Percentiles rank a stretch among this genome's conserved stretches.
Conservation (phyloP, 441 rosid species). For the California macrophylla region DNA sequence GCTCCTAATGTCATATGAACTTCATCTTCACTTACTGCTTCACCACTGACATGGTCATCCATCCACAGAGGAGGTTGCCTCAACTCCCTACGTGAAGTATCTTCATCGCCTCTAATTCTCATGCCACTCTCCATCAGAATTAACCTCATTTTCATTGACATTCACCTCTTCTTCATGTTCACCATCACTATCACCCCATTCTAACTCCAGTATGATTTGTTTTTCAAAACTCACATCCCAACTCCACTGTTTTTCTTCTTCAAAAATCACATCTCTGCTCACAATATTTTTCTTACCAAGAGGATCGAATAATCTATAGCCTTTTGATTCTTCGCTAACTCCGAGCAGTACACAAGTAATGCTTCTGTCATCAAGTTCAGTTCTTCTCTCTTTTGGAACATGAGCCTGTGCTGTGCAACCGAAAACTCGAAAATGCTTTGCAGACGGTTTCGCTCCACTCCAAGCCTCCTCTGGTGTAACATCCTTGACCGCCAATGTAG, state of each 20-base stretch:
- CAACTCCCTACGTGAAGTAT: too few species aligned
- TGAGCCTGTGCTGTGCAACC: not conserved
- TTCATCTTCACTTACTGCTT: too few species aligned
- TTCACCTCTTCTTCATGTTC: too few species aligned
- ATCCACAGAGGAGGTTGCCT: too few species aligned
- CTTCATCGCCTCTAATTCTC: too few species aligned
- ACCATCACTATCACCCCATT: too few species aligned
- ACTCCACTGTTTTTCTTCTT: not conserved
- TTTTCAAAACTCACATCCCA: not conserved
- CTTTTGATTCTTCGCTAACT: not conserved
- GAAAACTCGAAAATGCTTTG: not conserved
- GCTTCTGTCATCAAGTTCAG: not conserved
- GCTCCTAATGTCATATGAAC: too few species aligned
- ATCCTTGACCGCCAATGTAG: not conserved
- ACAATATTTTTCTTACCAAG: not conserved
- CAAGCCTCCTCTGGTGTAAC: not conserved
- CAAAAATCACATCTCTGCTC: not conserved
- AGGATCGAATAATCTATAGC: not conserved
- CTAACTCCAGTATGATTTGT: too few species aligned
- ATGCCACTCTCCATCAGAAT: too few species aligned
- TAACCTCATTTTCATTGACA: too few species aligned
- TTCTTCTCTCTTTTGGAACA: not conserved
- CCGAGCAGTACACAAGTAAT: not conserved
- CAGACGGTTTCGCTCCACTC: not conserved
- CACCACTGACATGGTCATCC: too few species aligned